Evolutionary conservation across 805 yeast genomes (phyloP).

Genomic region (Cyberlindnera xishuangbannaensis): DNA sequence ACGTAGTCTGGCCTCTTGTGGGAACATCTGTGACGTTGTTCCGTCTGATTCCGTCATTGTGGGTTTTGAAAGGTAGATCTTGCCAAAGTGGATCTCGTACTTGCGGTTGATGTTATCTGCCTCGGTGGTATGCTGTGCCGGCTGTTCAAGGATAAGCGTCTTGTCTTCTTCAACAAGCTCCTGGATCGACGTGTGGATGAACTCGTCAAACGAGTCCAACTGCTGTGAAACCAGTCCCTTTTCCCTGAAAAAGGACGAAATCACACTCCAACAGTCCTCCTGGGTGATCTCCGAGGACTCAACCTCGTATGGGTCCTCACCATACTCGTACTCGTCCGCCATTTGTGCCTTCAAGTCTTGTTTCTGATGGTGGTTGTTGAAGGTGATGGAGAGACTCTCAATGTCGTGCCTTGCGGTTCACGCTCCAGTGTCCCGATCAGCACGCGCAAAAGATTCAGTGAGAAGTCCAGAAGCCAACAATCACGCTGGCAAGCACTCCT

Average conservation of each 20-base stretch:
- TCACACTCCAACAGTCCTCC: slow-evolving; percentile 99
- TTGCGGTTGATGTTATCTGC: slow-evolving; percentile 86
- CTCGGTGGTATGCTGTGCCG: slow-evolving; percentile 94
- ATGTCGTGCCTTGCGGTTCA: too few species aligned
- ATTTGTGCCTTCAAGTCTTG: slow-evolving; percentile 6
- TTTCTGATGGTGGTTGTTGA: neutral
- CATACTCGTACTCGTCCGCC: slow-evolving; percentile 29
- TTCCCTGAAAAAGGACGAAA: slow-evolving; percentile 91
- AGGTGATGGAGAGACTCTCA: too few species aligned
- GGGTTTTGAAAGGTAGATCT: slow-evolving; percentile 92
- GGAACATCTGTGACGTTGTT: slow-evolving; percentile 97
- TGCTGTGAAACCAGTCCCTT: slow-evolving; percentile 98
- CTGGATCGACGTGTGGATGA: slow-evolving; percentile 93
- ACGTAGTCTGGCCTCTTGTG: slow-evolving; percentile 96
- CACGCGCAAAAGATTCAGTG: too few species aligned
- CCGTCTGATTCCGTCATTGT: slow-evolving; percentile 99
- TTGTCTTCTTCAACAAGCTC: slow-evolving; percentile 96
- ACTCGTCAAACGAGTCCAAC: slow-evolving; percentile 96
- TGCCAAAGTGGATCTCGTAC: slow-evolving; percentile 96
- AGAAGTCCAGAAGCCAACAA: too few species aligned
- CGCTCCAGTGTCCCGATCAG: too few species aligned
- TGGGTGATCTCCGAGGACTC: slow-evolving; percentile 63
- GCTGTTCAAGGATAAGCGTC: slow-evolving; percentile 90
- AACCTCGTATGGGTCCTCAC: slow-evolving; percentile 54
- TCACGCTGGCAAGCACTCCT: too few species aligned